Conservation (phyloP, 176 grass and related monocot species). For the Phoenix roebelenii region DNA sequence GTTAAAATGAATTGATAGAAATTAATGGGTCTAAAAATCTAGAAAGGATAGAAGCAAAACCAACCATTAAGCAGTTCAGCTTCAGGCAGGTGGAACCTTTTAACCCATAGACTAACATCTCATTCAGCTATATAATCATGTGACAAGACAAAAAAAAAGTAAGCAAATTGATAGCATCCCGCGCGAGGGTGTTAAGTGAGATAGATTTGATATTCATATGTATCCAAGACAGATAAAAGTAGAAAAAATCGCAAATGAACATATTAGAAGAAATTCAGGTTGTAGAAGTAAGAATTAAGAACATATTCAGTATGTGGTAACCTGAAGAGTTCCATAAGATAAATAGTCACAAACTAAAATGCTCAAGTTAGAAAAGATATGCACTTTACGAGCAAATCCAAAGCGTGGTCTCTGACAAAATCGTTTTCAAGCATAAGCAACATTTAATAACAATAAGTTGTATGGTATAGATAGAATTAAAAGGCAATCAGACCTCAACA, state of each 20-base stretch:
- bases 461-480: background rate
- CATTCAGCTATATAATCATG: too few species aligned
- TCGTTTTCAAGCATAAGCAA: constrained; percentile 3
- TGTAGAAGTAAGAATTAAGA: too few species aligned
- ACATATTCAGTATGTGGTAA: constrained; percentile 23
- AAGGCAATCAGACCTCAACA: constrained; percentile 44
- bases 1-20: too few species aligned
- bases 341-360: constrained; percentile 81
- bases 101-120: constrained; percentile 5
- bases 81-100: constrained; percentile 27
- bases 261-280: too few species aligned
- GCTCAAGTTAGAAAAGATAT: constrained; percentile 64
- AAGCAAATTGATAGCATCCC: constrained; percentile 78
- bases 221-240: background rate
- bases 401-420: constrained; percentile 71
- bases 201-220: background rate
- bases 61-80: constrained; percentile 23
- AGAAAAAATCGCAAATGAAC: constrained; percentile 3
- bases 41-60: constrained; percentile 1
- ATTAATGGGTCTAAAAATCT: background rate
- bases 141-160: too few species aligned
- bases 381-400: constrained; percentile 55
- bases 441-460: background rate
- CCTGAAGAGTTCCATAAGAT: constrained; percentile 75
- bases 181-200: background rate